A percentile compares a stretch with the other conserved stretches of the same genome.
phyloP scores from a whole-genome alignment of 1,284 basidiomycete species.

The Puccinia coronata region DNA sequence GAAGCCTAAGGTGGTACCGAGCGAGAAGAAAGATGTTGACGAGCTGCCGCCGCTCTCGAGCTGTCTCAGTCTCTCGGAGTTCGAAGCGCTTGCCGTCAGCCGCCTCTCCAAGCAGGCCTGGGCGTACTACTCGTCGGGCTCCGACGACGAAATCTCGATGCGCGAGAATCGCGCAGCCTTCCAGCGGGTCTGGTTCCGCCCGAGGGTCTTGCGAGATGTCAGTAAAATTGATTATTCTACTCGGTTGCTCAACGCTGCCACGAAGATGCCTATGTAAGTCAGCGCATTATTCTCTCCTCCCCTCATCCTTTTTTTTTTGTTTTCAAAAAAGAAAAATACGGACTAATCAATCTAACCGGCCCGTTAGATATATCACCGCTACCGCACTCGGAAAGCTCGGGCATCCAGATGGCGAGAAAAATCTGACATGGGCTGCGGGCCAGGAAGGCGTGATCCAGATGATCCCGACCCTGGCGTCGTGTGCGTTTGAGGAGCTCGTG shows the following conservation, averaged over 20 bases:
- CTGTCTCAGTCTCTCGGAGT: constrained; percentile 69
- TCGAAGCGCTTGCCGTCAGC: constrained; percentile 76
- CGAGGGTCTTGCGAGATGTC: constrained; percentile 81
- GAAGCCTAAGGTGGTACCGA: background rate
- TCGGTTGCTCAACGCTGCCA: constrained; percentile 68
- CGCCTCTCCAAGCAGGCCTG: constrained; percentile 78
- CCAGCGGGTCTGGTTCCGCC: constrained; percentile 89
- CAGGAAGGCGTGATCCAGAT: constrained; percentile 81
- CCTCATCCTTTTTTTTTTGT: background rate
- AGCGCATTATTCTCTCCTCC: background rate
- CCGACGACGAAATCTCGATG: constrained; percentile 72
- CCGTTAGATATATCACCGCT: constrained; percentile 71
- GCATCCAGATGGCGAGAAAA: constrained; percentile 61
- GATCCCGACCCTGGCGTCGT: constrained; percentile 87
- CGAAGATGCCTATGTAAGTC: constrained; percentile 45
- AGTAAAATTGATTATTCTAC: constrained; percentile 77
- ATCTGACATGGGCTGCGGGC: constrained; percentile 79
- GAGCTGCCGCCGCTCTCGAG: constrained; percentile 50
- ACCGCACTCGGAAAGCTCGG: constrained; percentile 84
- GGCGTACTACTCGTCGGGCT: constrained; percentile 80
- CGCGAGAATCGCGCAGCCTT: constrained; percentile 86
- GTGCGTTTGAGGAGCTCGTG: constrained; percentile 85
- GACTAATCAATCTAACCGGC: constrained; percentile 24
- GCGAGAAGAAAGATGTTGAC: background rate
- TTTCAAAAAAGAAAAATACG: background rate